A percentile compares a stretch with the other conserved stretches of the same genome.
These are phyloP conservation scores for Torulaspora indica DNA, from an alignment of 805 yeast species.

Conservation along the genomic window DNA sequence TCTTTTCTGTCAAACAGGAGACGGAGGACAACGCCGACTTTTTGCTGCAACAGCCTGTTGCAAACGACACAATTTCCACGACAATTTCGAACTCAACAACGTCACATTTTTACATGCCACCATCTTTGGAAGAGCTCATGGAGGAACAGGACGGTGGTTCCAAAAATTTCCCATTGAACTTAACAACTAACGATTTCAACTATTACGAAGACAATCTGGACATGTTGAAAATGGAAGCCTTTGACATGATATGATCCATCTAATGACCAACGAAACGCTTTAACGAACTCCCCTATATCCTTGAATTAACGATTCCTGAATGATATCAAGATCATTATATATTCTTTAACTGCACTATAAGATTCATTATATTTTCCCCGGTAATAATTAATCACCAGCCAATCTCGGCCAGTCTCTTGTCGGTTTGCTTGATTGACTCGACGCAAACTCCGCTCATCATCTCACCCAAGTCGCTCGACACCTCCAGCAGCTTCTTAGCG, in stretches of 20 bases:
- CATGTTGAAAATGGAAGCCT: slow-evolving; percentile 16
- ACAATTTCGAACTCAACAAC: slow-evolving; percentile 3
- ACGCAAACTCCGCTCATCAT: slow-evolving; percentile 71
- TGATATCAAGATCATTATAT: background rate
- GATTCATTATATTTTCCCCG: slow-evolving; percentile 2
- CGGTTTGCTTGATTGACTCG: slow-evolving; percentile 40
- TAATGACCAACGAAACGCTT: slow-evolving; percentile 7
- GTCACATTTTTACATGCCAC: slow-evolving; percentile 25
- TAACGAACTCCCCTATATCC: slow-evolving; percentile 1
- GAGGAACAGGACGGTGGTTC: slow-evolving; percentile 29
- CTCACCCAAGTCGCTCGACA: slow-evolving; percentile 66
- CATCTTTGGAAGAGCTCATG: slow-evolving; percentile 34
- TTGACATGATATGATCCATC: slow-evolving; percentile 18
- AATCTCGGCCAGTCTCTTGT: slow-evolving; percentile 40
- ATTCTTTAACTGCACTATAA: background rate
- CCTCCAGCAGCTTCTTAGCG: slow-evolving; percentile 55
- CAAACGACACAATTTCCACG: slow-evolving; percentile 5
- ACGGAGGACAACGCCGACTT: slow-evolving; percentile 7
- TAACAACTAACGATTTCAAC: slow-evolving; percentile 9
- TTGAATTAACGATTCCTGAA: slow-evolving; percentile 2
- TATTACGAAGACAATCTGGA: slow-evolving; percentile 20
- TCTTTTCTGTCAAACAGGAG: slow-evolving; percentile 7
- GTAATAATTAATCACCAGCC: slow-evolving; percentile 42
- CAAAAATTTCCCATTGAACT: slow-evolving; percentile 5
- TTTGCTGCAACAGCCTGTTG: background rate